Base-by-base conservation (phyloP, 2,329 filamentous ascomycete genomes). In the Venturiaceae sp. region DNA sequence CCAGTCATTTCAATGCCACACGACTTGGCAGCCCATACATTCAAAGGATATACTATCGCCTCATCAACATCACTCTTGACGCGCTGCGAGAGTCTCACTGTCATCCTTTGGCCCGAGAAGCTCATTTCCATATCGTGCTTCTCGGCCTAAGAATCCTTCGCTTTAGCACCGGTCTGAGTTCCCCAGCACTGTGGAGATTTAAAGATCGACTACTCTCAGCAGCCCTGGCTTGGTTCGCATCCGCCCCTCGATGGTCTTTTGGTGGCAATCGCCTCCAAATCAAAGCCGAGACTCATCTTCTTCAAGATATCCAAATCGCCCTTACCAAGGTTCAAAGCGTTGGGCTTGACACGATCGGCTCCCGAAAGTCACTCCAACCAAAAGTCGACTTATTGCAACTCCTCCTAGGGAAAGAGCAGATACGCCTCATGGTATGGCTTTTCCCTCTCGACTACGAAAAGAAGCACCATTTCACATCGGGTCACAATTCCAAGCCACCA, bases 1-100 rank as follows among this genome's bases (percentile, higher is more conserved):
- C 83, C 60, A 99, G 94, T 67, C 92, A 97, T 69, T 99, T 95
- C 75, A 96, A 91, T 69, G 91, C 95, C 1, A 92, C 88, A 13
- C 83, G 92, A n/a, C 78, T 96, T 28, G 87, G 90, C 28, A 96
- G 87, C 64, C 80, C 84, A 1, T 87, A 96, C 67, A 86, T 87
- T 0, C 90, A 96, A 65, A 83, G 83, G 60, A 81, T 92, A 3
- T 96, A 96, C 71, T 77, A 87, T 60, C 87, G 92, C 34, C 77
- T 97, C 63, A 82, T 97, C 60, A 83, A 87, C 63, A 77, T 86
- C 32, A 96, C 92, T 0, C 77, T 96, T 30, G 81, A 88, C 63
- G 87, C 88, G 0, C 77, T 96, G 66, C 84, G 82, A 62, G 77
- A 83, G 55, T 84, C 87, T 13, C 81, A 83, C 11, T 82, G 83